A percentile compares a stretch with the other conserved stretches of the same genome.
Evolutionary conservation across 129 eudicot species (phyloP).

Genomic region (Smallanthus sonchifolius): DNA sequence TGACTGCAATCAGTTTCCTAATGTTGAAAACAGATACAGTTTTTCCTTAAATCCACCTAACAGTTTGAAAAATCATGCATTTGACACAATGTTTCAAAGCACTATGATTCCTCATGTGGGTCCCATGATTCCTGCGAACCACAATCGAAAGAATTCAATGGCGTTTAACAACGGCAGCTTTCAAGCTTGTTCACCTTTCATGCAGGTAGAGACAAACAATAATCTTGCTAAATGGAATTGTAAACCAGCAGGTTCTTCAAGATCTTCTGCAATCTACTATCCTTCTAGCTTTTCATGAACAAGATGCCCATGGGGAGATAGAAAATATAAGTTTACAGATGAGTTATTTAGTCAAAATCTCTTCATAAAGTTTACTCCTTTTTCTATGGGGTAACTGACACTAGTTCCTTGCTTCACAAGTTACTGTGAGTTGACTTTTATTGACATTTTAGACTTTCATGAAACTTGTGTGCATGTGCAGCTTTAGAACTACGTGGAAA

Average conservation of each 20-base stretch:
- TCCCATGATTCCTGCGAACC: not conserved
- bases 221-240: not conserved
- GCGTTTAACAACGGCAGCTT: not conserved
- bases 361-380: not conserved
- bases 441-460: not conserved
- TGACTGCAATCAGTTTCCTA: not conserved
- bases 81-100: slow-evolving; percentile 7
- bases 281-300: not conserved
- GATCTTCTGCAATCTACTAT: slow-evolving; percentile 3
- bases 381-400: not conserved
- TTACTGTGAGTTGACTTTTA: not conserved
- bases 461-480: slow-evolving; percentile 2
- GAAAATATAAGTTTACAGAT: not conserved
- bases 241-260: not conserved
- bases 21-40: slow-evolving; percentile 3
- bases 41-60: slow-evolving; percentile 5
- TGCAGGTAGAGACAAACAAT: not conserved
- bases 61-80: slow-evolving; percentile 19
- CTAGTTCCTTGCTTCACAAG: not conserved
- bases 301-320: too few species aligned
- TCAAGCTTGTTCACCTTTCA: not conserved
- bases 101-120: slow-evolving; percentile 11
- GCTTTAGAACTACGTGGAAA: slow-evolving; percentile 6
- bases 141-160: not conserved
- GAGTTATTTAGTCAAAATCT: not conserved